Percentiles rank a stretch among this genome's conserved stretches.
phyloP scores from a whole-genome alignment of 202 grass and related monocot species.

The Alloteropsis angusta region DNA sequence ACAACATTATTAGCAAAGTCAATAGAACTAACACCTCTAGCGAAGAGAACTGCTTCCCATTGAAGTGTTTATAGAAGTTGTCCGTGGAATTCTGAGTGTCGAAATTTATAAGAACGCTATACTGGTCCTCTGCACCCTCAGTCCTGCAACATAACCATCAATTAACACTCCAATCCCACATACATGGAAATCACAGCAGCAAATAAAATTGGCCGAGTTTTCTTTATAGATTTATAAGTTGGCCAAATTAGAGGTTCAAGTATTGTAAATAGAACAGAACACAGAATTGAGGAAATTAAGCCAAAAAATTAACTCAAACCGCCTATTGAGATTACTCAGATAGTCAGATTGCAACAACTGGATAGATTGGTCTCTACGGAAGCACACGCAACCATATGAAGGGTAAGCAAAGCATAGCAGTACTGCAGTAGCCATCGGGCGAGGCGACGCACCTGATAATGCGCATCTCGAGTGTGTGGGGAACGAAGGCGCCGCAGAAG shows the following conservation, averaged over 20 bases:
- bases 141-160: slow-evolving; percentile 40
- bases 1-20: background rate
- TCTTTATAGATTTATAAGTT: background rate
- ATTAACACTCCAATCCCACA: background rate
- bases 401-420: background rate
- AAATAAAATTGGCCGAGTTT: background rate
- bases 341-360: background rate
- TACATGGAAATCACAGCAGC: background rate
- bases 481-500: slow-evolving; percentile 68
- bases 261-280: background rate
- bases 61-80: slow-evolving; percentile 71
- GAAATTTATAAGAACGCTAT: slow-evolving; percentile 82
- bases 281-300: background rate
- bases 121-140: slow-evolving; percentile 71
- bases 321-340: background rate
- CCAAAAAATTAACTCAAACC: background rate
- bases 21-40: slow-evolving; percentile 50
- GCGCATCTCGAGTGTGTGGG: slow-evolving; percentile 84
- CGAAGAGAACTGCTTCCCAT: slow-evolving; percentile 64
- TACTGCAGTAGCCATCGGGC: background rate
- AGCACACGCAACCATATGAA: background rate
- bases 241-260: background rate
- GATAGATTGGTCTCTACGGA: background rate
- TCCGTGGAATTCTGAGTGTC: slow-evolving; percentile 63
- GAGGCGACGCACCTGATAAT: slow-evolving; percentile 53